Percentiles rank a stretch among this genome's conserved stretches.
Conservation (phyloP, 768 basidiomycete species). For the Termitomyces sp. region DNA sequence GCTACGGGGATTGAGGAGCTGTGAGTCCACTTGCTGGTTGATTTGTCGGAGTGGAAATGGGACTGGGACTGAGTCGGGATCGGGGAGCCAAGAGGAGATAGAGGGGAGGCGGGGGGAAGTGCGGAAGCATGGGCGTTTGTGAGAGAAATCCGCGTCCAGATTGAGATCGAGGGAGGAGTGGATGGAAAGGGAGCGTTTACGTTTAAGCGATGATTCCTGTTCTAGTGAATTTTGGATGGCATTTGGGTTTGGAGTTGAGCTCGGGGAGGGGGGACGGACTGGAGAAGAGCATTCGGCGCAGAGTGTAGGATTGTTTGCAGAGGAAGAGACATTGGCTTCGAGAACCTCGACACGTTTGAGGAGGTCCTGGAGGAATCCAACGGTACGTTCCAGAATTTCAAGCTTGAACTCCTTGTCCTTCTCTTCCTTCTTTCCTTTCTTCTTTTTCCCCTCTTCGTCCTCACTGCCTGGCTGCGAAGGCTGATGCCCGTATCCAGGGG, state of each 20-base stretch:
- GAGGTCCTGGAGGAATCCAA: constrained; percentile 71
- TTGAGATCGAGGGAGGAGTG: not conserved
- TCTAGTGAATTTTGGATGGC: constrained; percentile 7
- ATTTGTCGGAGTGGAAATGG: not conserved
- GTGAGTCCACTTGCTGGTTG: constrained; percentile 25
- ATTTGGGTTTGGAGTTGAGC: not conserved
- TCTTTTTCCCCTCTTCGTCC: constrained; percentile 30
- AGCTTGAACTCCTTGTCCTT: constrained; percentile 90
- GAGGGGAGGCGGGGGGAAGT: constrained; percentile 47
- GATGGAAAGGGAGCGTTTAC: not conserved
- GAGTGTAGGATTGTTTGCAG: not conserved
- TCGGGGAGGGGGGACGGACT: not conserved
- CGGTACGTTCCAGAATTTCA: constrained; percentile 82
- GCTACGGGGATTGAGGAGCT: constrained; percentile 21
- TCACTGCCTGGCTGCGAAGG: constrained; percentile 16
- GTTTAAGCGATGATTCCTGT: not conserved
- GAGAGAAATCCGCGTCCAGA: not conserved
- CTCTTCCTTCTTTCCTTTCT: constrained; percentile 29
- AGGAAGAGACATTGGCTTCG: constrained; percentile 20
- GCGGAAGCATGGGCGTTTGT: constrained; percentile 3
- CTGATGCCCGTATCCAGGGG: constrained; percentile 40
- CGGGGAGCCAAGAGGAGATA: constrained; percentile 61
- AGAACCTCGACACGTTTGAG: constrained; percentile 43
- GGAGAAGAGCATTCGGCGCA: constrained; percentile 20
- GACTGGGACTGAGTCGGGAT: constrained; percentile 10